Evolutionary conservation across 1,139 yeast genomes (phyloP).

Genomic region (Yamadazyma songkhlaensis): DNA sequence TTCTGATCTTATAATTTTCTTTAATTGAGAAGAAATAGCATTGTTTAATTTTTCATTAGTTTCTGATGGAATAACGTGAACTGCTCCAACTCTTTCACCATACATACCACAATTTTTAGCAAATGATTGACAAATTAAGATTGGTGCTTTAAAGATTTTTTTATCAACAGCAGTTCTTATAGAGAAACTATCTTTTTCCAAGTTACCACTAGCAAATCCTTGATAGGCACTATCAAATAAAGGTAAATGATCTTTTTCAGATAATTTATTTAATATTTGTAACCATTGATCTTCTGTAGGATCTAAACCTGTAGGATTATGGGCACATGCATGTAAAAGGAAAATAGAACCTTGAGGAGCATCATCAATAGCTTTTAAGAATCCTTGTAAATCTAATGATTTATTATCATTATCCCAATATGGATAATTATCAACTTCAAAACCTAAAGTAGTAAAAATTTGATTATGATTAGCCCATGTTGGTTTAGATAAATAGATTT

Average conservation of each 20-base stretch:
- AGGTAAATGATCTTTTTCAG: slow-evolving; percentile 36
- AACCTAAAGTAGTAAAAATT: slow-evolving; percentile 69
- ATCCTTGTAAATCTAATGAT: slow-evolving; percentile 66
- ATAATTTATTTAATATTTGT: slow-evolving; percentile 37
- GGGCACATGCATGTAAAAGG: slow-evolving; percentile 50
- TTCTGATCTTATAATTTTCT: slow-evolving; percentile 76
- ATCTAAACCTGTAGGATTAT: slow-evolving; percentile 51
- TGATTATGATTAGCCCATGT: slow-evolving; percentile 97
- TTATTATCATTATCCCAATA: slow-evolving; percentile 68
- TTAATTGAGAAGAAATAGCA: slow-evolving; percentile 73
- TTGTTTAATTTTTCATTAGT: slow-evolving; percentile 33
- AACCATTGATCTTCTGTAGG: slow-evolving; percentile 45
- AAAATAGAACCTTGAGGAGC: slow-evolving; percentile 83
- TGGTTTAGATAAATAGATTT: slow-evolving; percentile 78
- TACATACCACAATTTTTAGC: slow-evolving; percentile 97
- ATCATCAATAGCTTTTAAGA: slow-evolving; percentile 56
- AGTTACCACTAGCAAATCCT: slow-evolving; percentile 61
- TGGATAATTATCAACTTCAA: slow-evolving; percentile 66
- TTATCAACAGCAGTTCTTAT: slow-evolving; percentile 75
- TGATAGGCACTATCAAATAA: slow-evolving; percentile 50
- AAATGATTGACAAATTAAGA: slow-evolving; percentile 88
- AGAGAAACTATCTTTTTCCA: slow-evolving; percentile 82
- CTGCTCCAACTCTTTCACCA: slow-evolving; percentile 96
- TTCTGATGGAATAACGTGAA: slow-evolving; percentile 64
- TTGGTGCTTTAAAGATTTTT: slow-evolving; percentile 40